Conservation (phyloP, 169 alveolate species). For the Theileria sp. region DNA sequence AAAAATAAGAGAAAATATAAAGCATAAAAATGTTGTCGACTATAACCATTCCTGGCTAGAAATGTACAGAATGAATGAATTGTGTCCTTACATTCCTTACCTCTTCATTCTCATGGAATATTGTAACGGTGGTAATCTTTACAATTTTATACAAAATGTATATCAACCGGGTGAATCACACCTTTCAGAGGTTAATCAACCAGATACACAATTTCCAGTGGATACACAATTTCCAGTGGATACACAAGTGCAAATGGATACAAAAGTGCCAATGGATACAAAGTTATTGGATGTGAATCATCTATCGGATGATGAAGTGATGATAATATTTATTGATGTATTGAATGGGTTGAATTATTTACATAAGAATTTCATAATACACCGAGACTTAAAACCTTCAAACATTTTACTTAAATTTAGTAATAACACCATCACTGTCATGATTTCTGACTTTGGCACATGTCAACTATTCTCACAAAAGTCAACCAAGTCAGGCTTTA, state of each 20-base stretch:
- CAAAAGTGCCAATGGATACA: too few relatives aligned
- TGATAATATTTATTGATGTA: conserved; percentile 68
- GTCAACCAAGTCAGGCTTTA: neutral
- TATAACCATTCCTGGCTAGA: conserved; percentile 81
- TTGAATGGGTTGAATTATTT: conserved; percentile 74
- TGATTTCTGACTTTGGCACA: conserved; percentile 82
- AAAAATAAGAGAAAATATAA: conserved; percentile 75
- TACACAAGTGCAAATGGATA: too few relatives aligned
- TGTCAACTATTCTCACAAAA: conserved; percentile 68
- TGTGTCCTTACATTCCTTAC: conserved; percentile 82
- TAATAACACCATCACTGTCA: conserved; percentile 58
- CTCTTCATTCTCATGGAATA: conserved; percentile 82
- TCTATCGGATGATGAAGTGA: conserved; percentile 43
- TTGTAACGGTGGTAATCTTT: conserved; percentile 79
- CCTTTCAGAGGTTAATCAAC: neutral
- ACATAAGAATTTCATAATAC: conserved; percentile 74
- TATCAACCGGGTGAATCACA: neutral
- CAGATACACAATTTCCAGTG: too few relatives aligned
- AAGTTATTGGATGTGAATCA: neutral
- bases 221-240: too few relatives aligned
- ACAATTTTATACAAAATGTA: conserved; percentile 32
- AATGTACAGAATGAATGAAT: conserved; percentile 75
- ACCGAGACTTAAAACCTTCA: conserved; percentile 82
- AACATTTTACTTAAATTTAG: conserved; percentile 71
- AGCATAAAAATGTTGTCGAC: conserved; percentile 77